A percentile compares a stretch with the other conserved stretches of the same genome.
Evolutionary conservation across 345 rosid species (phyloP).

Genomic region (Salix brachista): DNA sequence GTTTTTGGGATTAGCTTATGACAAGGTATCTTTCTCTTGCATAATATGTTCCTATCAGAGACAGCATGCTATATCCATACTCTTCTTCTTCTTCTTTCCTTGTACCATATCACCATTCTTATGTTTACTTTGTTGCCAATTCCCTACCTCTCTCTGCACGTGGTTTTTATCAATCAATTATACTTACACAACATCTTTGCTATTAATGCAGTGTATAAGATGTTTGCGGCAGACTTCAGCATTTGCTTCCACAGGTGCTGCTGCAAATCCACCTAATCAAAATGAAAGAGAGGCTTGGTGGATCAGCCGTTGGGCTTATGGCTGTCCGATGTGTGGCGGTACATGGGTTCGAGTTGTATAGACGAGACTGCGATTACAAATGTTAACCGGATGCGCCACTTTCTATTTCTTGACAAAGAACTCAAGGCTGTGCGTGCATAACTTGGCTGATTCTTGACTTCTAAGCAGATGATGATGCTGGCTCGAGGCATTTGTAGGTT

Average conservation of each 20-base stretch:
- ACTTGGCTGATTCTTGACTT: neutral
- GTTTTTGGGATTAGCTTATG: neutral
- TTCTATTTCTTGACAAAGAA: neutral
- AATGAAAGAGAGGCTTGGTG: slow-evolving; percentile 80
- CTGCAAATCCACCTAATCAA: slow-evolving; percentile 43
- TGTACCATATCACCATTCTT: neutral
- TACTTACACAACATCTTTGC: neutral
- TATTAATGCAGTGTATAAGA: slow-evolving; percentile 76
- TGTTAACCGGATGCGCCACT: neutral
- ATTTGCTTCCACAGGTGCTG: slow-evolving; percentile 57
- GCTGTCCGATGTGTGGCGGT: slow-evolving; percentile 99
- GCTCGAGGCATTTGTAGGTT: neutral
- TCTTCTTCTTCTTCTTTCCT: neutral
- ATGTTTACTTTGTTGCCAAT: neutral
- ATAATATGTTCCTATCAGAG: neutral
- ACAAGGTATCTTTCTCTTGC: neutral
- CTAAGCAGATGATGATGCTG: neutral
- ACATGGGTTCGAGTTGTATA: slow-evolving; percentile 95
- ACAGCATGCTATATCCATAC: neutral
- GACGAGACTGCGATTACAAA: neutral
- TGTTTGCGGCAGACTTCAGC: slow-evolving; percentile 96
- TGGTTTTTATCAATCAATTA: neutral
- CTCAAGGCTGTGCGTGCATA: neutral
- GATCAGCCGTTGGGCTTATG: slow-evolving; percentile 95
- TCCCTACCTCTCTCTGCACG: neutral